These are phyloP conservation scores for Tricladium varicosporioides DNA, from an alignment of 2,329 filamentous ascomycete genomes.

Conservation along the genomic window DNA sequence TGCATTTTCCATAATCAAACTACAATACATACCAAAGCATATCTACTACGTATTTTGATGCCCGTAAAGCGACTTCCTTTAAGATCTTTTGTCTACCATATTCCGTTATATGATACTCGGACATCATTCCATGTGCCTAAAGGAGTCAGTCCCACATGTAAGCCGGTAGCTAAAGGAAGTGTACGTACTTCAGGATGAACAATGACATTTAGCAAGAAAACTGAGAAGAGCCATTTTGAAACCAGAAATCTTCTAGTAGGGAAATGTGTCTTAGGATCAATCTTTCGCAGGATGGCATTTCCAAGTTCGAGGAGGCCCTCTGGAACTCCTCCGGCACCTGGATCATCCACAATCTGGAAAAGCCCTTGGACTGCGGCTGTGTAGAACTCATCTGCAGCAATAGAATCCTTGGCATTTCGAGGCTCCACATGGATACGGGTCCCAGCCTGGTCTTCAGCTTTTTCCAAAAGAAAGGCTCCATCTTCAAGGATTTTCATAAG, in stretches of 20 bases:
- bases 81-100: slow-evolving; percentile 81
- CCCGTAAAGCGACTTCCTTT: slow-evolving; percentile 76
- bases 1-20: not conserved
- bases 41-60: slow-evolving; percentile 76
- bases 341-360: slow-evolving; percentile 83
- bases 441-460: slow-evolving; percentile 74
- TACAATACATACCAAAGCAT: slow-evolving; percentile 53
- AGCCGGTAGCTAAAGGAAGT: slow-evolving; percentile 6
- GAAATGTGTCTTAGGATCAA: slow-evolving; percentile 70
- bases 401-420: slow-evolving; percentile 75
- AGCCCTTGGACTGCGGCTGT: slow-evolving; percentile 75
- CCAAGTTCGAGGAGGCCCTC: slow-evolving; percentile 81
- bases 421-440: slow-evolving; percentile 69
- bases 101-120: slow-evolving; percentile 89
- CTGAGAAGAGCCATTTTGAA: slow-evolving; percentile 88
- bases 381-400: slow-evolving; percentile 86
- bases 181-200: slow-evolving; percentile 77
- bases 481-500: slow-evolving; percentile 93
- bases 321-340: slow-evolving; percentile 81
- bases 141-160: slow-evolving; percentile 18
- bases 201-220: slow-evolving; percentile 79
- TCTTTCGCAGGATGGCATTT: slow-evolving; percentile 75
- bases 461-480: slow-evolving; percentile 85
- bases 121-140: slow-evolving; percentile 64
- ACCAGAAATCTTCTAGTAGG: slow-evolving; percentile 81